These are phyloP conservation scores for Dendrobium catenatum DNA, from an alignment of 106 monocot genomes.

Conservation along the genomic window DNA sequence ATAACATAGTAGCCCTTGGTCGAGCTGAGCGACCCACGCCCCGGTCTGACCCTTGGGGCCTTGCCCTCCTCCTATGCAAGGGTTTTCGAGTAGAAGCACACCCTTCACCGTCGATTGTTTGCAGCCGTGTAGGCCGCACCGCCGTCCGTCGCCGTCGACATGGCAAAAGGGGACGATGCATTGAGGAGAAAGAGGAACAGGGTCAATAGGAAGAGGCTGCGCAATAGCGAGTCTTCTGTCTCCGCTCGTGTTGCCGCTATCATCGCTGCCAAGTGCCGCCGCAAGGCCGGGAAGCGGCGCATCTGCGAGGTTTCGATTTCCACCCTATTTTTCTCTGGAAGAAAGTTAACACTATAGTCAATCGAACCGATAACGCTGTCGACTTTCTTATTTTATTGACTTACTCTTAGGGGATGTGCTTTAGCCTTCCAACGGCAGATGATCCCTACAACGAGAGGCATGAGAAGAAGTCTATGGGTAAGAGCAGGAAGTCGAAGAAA, in stretches of 20 bases:
- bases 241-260: slow-evolving; percentile 66
- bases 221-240: slow-evolving; percentile 45
- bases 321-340: not conserved
- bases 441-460: slow-evolving; percentile 83
- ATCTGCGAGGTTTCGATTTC: slow-evolving; percentile 58
- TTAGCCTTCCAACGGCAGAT: slow-evolving; percentile 73
- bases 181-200: slow-evolving; percentile 58
- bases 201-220: slow-evolving; percentile 44
- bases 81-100: not conserved
- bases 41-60: too few species aligned
- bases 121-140: not conserved
- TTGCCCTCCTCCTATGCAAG: not conserved
- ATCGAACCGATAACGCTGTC: not conserved
- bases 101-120: not conserved
- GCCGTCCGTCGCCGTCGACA: slow-evolving; percentile 6
- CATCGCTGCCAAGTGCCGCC: slow-evolving; percentile 80
- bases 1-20: too few species aligned
- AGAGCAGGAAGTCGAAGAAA: not conserved
- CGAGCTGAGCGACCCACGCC: too few species aligned
- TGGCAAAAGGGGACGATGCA: slow-evolving; percentile 90
- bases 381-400: not conserved
- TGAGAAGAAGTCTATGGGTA: slow-evolving; percentile 17
- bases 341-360: not conserved
- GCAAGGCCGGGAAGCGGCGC: slow-evolving; percentile 81
- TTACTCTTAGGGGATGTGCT: slow-evolving; percentile 73